Conservation (phyloP, 345 rosid species). For the Kernera saxatilis region DNA sequence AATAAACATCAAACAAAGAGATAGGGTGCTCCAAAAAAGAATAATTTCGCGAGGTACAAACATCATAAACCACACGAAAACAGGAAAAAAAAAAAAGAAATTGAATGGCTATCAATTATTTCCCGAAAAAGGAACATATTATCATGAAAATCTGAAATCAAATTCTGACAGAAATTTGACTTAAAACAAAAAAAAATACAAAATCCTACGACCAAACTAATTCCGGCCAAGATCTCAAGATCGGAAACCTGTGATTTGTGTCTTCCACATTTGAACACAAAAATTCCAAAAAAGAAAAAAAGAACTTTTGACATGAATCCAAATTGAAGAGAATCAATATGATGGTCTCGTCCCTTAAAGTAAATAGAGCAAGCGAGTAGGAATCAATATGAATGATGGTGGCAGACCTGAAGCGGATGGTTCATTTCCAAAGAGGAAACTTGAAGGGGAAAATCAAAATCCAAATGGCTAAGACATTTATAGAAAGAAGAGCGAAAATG, state of each 20-base stretch:
- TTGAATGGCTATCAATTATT: conserved; percentile 1
- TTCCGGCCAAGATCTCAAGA: conserved; percentile 23
- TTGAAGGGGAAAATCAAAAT: neutral
- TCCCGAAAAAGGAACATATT: neutral
- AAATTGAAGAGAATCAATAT: neutral
- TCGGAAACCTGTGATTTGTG: no score
- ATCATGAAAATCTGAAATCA: neutral
- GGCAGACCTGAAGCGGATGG: conserved; percentile 6
- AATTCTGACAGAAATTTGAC: neutral
- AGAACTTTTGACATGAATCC: no score
- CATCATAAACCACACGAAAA: conserved; percentile 12
- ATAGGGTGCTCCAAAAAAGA: neutral
- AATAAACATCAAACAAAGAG: conserved; percentile 9
- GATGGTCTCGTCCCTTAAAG: no score
- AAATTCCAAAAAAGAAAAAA: neutral
- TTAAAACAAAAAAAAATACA: no score
- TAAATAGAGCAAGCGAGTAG: neutral
- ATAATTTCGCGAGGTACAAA: neutral
- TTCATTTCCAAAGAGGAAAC: neutral
- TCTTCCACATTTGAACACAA: neutral
- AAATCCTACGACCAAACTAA: no score
- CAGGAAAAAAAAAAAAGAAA: neutral
- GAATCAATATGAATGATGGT: neutral
- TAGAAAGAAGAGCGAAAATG: neutral
- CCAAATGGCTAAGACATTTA: conserved; percentile 7